A percentile compares a stretch with the other conserved stretches of the same genome.
Evolutionary conservation across 2,329 filamentous ascomycete species (phyloP).

Genomic region (Xylaria sp.): DNA sequence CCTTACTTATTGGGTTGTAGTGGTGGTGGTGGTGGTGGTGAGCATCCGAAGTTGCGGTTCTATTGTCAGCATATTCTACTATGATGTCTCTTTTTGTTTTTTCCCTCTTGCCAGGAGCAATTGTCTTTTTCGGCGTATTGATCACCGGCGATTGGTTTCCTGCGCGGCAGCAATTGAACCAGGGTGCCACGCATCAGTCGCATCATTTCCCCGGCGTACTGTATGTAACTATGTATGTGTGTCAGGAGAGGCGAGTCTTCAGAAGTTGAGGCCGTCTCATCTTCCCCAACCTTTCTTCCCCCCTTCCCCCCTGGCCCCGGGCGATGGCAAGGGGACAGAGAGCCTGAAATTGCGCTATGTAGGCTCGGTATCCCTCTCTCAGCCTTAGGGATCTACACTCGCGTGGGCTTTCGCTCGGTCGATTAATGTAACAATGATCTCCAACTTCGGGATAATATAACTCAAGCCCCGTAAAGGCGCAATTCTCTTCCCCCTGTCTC

Average conservation of each 20-base stretch:
- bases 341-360: slow-evolving; percentile 16
- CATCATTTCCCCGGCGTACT: not conserved
- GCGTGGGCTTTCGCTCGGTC: slow-evolving; percentile 21
- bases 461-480: slow-evolving; percentile 26
- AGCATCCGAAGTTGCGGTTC: not conserved
- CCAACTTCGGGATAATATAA: slow-evolving; percentile 31
- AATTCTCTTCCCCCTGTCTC: not conserved
- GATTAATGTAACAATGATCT: slow-evolving; percentile 34
- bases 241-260: not conserved
- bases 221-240: not conserved
- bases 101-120: not conserved
- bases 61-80: not conserved
- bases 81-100: not conserved
- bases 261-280: slow-evolving; percentile 23
- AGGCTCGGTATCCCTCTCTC: slow-evolving; percentile 15
- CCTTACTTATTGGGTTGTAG: not conserved
- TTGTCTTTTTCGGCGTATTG: slow-evolving; percentile 17
- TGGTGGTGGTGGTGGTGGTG: not conserved
- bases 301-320: not conserved
- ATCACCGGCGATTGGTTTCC: slow-evolving; percentile 7
- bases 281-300: not conserved
- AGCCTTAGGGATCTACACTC: slow-evolving; percentile 33
- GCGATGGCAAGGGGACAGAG: not conserved
- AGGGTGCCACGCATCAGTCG: slow-evolving; percentile 20
- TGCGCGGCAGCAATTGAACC: slow-evolving; percentile 9